These are phyloP conservation scores for Pythium guiyangense DNA, from an alignment of 352 stramenopile species.

Conservation along the genomic window DNA sequence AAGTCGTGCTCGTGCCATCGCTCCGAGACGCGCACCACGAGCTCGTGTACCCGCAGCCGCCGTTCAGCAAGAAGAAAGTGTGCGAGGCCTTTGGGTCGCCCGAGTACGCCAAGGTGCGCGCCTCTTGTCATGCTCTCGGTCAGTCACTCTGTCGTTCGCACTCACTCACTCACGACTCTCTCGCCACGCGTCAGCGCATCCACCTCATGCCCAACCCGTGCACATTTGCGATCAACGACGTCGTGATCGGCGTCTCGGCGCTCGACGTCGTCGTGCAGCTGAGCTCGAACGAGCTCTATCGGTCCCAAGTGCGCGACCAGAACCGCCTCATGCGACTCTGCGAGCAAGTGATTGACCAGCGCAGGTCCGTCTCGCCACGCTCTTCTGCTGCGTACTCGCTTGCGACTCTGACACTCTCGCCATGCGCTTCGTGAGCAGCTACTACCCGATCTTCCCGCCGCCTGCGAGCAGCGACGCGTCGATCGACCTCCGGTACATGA, in stretches of 20 bases:
- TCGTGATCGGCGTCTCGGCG: slow-evolving; percentile 91
- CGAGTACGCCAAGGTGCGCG: slow-evolving; percentile 58
- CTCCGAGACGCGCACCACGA: slow-evolving; percentile 94
- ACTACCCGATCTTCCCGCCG: slow-evolving; percentile 78
- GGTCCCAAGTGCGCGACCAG: slow-evolving; percentile 46
- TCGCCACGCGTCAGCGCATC: slow-evolving; percentile 53
- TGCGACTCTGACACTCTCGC: too few species aligned
- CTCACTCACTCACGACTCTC: too few species aligned
- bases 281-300: slow-evolving; percentile 76
- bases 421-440: slow-evolving; percentile 32
- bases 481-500: slow-evolving; percentile 91
- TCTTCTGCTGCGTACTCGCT: too few species aligned
- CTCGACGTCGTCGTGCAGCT: slow-evolving; percentile 90
- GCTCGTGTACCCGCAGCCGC: slow-evolving; percentile 93
- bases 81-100: slow-evolving; percentile 58
- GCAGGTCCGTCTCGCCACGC: slow-evolving; percentile 30
- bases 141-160: neutral
- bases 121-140: neutral
- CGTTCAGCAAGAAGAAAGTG: slow-evolving; percentile 85
- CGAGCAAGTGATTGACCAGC: slow-evolving; percentile 78
- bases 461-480: slow-evolving; percentile 59
- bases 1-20: slow-evolving; percentile 95
- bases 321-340: slow-evolving; percentile 72
- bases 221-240: slow-evolving; percentile 93
- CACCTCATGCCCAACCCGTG: slow-evolving; percentile 95